Percentiles rank a stretch among this genome's conserved stretches.
Evolutionary conservation across 805 yeast genomes (phyloP).

Genomic region (Metschnikowia cerradonensis): DNA sequence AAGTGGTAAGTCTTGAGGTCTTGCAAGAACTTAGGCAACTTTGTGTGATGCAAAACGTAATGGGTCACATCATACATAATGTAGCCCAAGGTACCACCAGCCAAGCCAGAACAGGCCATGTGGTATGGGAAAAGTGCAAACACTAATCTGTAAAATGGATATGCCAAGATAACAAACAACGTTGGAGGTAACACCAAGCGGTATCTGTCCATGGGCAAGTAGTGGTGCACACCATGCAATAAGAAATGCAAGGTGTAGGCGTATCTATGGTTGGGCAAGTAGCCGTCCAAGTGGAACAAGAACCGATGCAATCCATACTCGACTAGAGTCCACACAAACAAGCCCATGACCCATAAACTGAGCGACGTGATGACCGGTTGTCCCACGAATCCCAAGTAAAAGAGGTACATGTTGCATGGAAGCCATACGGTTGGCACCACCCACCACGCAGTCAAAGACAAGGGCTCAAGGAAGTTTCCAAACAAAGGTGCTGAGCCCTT

Average conservation of each 20-base stretch:
- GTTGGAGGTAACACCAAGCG: conserved; percentile 98
- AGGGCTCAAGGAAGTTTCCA: conserved; percentile 91
- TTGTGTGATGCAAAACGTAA: conserved; percentile 86
- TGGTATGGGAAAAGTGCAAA: conserved; percentile 74
- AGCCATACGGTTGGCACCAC: conserved; percentile 85
- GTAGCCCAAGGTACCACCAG: conserved; percentile 95
- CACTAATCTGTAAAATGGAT: conserved; percentile 78
- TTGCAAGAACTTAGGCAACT: conserved; percentile 72
- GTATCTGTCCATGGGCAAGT: conserved; percentile 91
- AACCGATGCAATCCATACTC: conserved; percentile 89
- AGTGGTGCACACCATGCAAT: conserved; percentile 95
- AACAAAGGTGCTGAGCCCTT: conserved; percentile 94
- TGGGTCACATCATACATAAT: conserved; percentile 91
- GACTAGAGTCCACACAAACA: conserved; percentile 87
- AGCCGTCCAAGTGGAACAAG: conserved; percentile 85
- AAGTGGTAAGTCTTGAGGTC: conserved; percentile 84
- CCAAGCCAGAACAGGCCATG: conserved; percentile 86
- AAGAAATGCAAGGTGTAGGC: conserved; percentile 83
- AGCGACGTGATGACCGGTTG: conserved; percentile 46
- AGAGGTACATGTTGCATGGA: conserved; percentile 67
- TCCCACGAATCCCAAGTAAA: conserved; percentile 53
- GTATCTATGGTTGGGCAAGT: conserved; percentile 73
- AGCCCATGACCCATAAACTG: conserved; percentile 69
- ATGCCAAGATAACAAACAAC: conserved; percentile 62
- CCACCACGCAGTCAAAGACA: conserved; percentile 92